Evolutionary conservation across 2,329 filamentous ascomycete species (phyloP).

Genomic region (Fusarium dimerum): DNA sequence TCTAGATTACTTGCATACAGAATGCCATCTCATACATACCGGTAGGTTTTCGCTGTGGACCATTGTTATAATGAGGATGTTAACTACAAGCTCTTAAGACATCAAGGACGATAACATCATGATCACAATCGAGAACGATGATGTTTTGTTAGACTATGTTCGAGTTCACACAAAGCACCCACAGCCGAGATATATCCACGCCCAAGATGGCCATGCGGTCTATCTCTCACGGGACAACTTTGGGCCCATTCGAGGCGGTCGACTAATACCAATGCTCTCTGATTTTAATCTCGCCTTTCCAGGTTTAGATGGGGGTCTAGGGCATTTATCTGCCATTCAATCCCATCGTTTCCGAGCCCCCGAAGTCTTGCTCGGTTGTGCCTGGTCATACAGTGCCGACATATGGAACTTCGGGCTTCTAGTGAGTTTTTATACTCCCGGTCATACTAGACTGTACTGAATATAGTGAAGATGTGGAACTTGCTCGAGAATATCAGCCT

Average conservation of each 20-base stretch:
- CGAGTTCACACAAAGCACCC: background rate
- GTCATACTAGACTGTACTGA: background rate
- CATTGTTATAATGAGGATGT: accelerated
- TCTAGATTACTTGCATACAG: slow-evolving; percentile 21
- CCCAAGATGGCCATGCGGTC: slow-evolving; percentile 10
- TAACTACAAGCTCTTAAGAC: slow-evolving; percentile 7
- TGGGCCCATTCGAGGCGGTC: slow-evolving; percentile 11
- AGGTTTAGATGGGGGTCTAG: slow-evolving; percentile 2
- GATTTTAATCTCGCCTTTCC: slow-evolving; percentile 21
- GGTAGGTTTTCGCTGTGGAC: slow-evolving; percentile 6
- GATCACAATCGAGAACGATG: slow-evolving; percentile 20
- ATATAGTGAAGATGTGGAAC: slow-evolving; percentile 24
- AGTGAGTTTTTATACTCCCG: background rate
- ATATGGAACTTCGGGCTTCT: slow-evolving; percentile 12
- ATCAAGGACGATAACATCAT: slow-evolving; percentile 27
- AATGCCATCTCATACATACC: slow-evolving; percentile 23
- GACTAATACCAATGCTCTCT: slow-evolving; percentile 14
- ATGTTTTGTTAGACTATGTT: slow-evolving; percentile 11
- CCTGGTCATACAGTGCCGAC: slow-evolving; percentile 8
- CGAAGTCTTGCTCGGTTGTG: slow-evolving; percentile 25
- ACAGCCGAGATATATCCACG: slow-evolving; percentile 8
- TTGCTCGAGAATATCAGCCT: slow-evolving; percentile 19
- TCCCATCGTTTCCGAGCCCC: slow-evolving; percentile 25
- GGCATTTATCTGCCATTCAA: slow-evolving; percentile 21
- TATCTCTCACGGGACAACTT: slow-evolving; percentile 20